A percentile compares a stretch with the other conserved stretches of the same genome.
Conservation (phyloP, 129 eudicot genomes). For the Heracleum sosnowskyi region DNA sequence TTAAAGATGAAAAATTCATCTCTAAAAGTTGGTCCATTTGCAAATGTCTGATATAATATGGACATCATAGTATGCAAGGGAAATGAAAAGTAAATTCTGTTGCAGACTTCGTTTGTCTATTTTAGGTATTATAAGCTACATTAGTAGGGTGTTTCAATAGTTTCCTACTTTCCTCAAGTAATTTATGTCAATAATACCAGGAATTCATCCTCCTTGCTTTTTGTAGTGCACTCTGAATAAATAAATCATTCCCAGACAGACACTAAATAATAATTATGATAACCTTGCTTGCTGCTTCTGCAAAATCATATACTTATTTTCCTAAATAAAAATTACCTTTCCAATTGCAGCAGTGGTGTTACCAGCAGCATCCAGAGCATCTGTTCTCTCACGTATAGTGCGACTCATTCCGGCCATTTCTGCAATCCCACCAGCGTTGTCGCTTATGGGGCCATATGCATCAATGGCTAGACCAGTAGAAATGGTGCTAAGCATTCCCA, state of each 20-base stretch:
- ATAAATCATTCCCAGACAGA: not conserved
- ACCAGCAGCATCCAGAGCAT: conserved; percentile 48
- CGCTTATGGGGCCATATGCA: conserved; percentile 51
- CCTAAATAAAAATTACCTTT: conserved; percentile 16
- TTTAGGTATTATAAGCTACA: not conserved
- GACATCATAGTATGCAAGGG: not conserved
- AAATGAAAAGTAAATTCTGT: not conserved
- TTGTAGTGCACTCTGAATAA: not conserved
- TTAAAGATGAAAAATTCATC: not conserved
- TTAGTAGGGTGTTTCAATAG: not conserved
- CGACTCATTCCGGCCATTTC: conserved; percentile 56
- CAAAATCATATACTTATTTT: not conserved
- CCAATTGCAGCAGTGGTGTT: conserved; percentile 53
- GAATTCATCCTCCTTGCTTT: not conserved
- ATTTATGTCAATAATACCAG: not conserved
- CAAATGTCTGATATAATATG: not conserved
- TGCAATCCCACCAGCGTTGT: conserved; percentile 47
- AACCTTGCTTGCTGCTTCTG: not conserved
- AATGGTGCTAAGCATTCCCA: conserved; percentile 51
- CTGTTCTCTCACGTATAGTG: conserved; percentile 37
- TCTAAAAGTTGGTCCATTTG: not conserved
- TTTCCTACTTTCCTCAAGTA: not conserved
- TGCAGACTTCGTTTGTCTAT: not conserved
- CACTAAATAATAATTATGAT: not conserved
- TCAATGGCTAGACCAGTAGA: conserved; percentile 45